A percentile compares a stretch with the other conserved stretches of the same genome.
phyloP scores from a whole-genome alignment of 805 yeast species.

The Saccharomyces eubayanus region DNA sequence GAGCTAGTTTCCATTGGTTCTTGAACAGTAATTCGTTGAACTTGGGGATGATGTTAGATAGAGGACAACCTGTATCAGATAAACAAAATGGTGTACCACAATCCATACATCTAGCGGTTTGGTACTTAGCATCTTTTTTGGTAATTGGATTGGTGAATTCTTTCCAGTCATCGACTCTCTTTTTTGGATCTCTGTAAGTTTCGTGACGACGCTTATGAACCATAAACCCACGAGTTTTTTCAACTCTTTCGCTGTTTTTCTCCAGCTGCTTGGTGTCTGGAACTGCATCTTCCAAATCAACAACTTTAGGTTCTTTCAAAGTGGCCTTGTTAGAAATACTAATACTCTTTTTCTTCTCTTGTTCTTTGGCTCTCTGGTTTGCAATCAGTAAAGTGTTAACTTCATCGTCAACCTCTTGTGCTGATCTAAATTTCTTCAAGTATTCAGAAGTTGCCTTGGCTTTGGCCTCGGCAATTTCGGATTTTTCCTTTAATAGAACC shows the following conservation, averaged over 20 bases:
- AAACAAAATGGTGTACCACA: constrained; percentile 99
- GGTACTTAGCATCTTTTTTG: constrained; percentile 78
- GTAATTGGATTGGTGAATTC: constrained; percentile 76
- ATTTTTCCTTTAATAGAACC: constrained; percentile 74
- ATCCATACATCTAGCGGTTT: constrained; percentile 98
- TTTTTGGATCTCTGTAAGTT: constrained; percentile 67
- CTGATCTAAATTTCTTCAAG: constrained; percentile 61
- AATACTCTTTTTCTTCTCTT: constrained; percentile 10
- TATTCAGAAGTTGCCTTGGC: constrained; percentile 49
- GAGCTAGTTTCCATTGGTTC: constrained; percentile 90
- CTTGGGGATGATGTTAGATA: constrained; percentile 93
- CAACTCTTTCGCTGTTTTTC: constrained; percentile 50
- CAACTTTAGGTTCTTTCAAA: constrained; percentile 66
- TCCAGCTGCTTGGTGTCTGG: constrained; percentile 57
- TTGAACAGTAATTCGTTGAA: constrained; percentile 95
- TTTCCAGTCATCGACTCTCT: constrained; percentile 84
- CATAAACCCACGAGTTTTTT: constrained; percentile 81
- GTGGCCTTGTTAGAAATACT: constrained; percentile 29
- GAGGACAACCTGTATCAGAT: constrained; percentile 96
- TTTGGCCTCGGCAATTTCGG: constrained; percentile 56
- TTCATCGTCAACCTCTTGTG: constrained; percentile 53
- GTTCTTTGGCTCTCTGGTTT: constrained; percentile 1
- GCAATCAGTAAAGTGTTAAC: constrained; percentile 48
- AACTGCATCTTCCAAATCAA: constrained; percentile 85
- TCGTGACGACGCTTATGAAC: constrained; percentile 86